These are phyloP conservation scores for Euryodendron excelsum DNA, from an alignment of 148 eudicot genomes.

Conservation along the genomic window DNA sequence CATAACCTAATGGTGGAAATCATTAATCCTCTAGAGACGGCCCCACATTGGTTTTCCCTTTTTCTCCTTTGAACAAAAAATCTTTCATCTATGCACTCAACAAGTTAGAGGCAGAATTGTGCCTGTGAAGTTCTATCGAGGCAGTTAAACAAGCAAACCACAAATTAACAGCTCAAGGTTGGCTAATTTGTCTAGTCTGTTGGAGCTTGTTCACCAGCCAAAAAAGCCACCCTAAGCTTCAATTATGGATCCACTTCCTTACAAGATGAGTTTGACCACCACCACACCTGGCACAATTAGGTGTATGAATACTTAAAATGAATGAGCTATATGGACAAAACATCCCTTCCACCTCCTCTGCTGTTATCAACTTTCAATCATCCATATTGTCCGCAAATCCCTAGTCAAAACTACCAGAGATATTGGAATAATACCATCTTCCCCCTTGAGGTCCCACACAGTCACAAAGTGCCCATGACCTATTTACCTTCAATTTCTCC, in stretches of 20 bases:
- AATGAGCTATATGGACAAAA: too few relatives aligned
- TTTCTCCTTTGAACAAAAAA: neutral
- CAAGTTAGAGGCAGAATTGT: neutral
- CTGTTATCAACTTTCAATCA: too few relatives aligned
- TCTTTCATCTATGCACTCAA: neutral
- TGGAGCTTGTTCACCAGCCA: neutral
- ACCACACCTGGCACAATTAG: neutral
- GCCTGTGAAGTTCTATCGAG: neutral
- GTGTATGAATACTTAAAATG: neutral
- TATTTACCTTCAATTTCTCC: too few relatives aligned
- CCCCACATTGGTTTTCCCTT: neutral
- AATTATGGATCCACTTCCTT: neutral
- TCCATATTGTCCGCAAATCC: too few relatives aligned
- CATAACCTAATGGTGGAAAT: neutral
- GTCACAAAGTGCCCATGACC: too few relatives aligned
- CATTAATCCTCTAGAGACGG: neutral
- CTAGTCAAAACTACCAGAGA: too few relatives aligned
- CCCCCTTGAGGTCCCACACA: too few relatives aligned
- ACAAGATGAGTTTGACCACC: neutral
- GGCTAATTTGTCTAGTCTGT: neutral
- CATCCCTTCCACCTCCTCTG: too few relatives aligned
- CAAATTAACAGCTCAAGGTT: neutral
- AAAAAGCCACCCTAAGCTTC: neutral
- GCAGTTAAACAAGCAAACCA: neutral
- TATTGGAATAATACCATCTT: too few relatives aligned